These are phyloP conservation scores for Suhomyces wounanorum DNA, from an alignment of 1,139 yeast species.

Conservation along the genomic window DNA sequence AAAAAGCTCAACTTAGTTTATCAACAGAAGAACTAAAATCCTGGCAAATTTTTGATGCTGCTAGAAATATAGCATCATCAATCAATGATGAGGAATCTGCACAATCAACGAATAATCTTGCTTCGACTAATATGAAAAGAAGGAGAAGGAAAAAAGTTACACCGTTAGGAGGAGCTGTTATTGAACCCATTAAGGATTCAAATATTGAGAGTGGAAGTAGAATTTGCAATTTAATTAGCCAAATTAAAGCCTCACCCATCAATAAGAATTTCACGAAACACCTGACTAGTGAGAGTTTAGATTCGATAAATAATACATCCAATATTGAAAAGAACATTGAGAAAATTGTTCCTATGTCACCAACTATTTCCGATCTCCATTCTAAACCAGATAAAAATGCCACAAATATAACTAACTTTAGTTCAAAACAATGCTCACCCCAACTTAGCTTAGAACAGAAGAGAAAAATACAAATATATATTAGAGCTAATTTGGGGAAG, in stretches of 20 bases:
- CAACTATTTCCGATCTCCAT: background rate
- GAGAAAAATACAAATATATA: slow-evolving; percentile 51
- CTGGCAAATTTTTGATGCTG: slow-evolving; percentile 44
- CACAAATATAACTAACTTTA: background rate
- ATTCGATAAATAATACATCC: background rate
- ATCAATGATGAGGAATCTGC: background rate
- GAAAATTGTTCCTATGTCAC: background rate
- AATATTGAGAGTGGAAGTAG: slow-evolving; percentile 11
- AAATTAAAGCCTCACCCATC: slow-evolving; percentile 22
- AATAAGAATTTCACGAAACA: background rate
- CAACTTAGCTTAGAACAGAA: slow-evolving; percentile 48
- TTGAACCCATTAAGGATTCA: background rate
- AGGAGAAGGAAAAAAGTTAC: slow-evolving; percentile 29
- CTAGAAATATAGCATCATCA: slow-evolving; percentile 16
- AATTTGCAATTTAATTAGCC: slow-evolving; percentile 26
- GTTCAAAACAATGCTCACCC: slow-evolving; percentile 3
- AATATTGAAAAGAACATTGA: background rate
- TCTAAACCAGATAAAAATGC: background rate
- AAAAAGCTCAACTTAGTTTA: slow-evolving; percentile 30
- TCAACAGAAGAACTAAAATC: slow-evolving; percentile 41
- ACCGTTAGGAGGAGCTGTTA: slow-evolving; percentile 13
- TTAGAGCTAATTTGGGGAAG: slow-evolving; percentile 52
- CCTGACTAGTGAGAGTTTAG: background rate
- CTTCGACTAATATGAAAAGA: slow-evolving; percentile 16
- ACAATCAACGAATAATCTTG: background rate